Evolutionary conservation across 2,329 filamentous ascomycete species (phyloP).

Genomic region (Phaeosphaeriaceae sp.): DNA sequence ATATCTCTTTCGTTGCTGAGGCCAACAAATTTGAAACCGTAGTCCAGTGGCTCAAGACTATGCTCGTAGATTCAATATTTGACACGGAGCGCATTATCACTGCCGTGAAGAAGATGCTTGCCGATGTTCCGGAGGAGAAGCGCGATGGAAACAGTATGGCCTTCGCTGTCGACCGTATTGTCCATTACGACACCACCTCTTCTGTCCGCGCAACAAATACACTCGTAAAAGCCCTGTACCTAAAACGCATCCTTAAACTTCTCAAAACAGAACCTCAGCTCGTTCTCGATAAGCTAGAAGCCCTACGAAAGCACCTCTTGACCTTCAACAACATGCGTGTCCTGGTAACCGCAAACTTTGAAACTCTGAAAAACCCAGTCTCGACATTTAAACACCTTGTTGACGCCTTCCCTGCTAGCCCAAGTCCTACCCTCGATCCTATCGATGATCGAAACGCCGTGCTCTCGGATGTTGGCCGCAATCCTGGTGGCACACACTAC

Average conservation of each 20-base stretch:
- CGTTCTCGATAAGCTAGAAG: constrained; percentile 78
- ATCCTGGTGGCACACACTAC: constrained; percentile 76
- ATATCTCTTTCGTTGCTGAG: constrained; percentile 84
- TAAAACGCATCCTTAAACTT: constrained; percentile 83
- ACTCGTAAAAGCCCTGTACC: constrained; percentile 84
- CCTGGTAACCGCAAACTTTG: constrained; percentile 81
- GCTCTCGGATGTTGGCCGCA: constrained; percentile 76
- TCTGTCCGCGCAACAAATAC: constrained; percentile 79
- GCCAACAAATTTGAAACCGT: constrained; percentile 83
- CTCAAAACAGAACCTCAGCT: constrained; percentile 76
- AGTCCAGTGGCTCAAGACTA: constrained; percentile 81
- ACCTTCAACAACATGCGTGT: constrained; percentile 85
- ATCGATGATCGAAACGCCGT: constrained; percentile 73
- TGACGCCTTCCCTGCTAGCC: constrained; percentile 57
- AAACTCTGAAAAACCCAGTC: constrained; percentile 75
- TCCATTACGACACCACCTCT: constrained; percentile 79
- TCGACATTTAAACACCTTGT: constrained; percentile 74
- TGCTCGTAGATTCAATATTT: constrained; percentile 90
- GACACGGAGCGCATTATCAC: constrained; percentile 70
- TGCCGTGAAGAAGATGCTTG: constrained; percentile 79
- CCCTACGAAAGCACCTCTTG: constrained; percentile 77
- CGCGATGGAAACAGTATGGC: constrained; percentile 77
- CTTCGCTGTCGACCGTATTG: constrained; percentile 70
- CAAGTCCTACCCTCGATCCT: constrained; percentile 65
- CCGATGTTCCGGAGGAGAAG: constrained; percentile 91